Evolutionary conservation across 2,329 filamentous ascomycete species (phyloP), one percentile per base, ranked within the genome.

Genomic region (Colletotrichum acutatum): DNA sequence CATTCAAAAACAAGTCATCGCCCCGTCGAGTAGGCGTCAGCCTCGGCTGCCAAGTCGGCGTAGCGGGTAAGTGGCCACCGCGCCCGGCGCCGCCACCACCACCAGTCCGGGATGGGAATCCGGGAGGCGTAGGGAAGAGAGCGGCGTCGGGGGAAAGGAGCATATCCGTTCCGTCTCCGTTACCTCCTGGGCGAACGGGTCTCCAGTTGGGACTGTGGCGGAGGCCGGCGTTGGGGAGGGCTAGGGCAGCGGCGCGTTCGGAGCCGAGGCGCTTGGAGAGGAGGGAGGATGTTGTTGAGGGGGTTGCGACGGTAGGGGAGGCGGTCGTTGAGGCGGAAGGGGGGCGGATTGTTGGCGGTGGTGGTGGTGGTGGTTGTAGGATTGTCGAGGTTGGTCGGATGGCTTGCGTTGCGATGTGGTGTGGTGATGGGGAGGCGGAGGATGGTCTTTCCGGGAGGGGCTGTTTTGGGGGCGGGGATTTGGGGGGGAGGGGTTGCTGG

Each of bases 1-100:
- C 88, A 75, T 88, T 87, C 76, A 91, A 78, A 75, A 88, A 92
- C 72, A 94, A 78, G 78, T 94, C 91, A 30, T 92, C 89, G 0
- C 92, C 92, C 61, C 90, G 86, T 73, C 91, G 84, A 69, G 90
- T 91, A 3, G 92, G 92, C 58, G 92, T 94, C 76, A 94, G 78
- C 75, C 87, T 88, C 3, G 91, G 91, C 76, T 90, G 84, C 90
- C 91, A 92, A 1, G 86, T 86, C 0, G 90, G 90, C 49, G 87
- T 88, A 46, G 80, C 80, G 0, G 87, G 86, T 54, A 86, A 77
- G 30, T 72, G 56, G 16, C 56, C 37, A 19, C 34, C 26, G n/a
- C 46, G 16, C 22, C 28, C 37, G 22, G 19, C 19, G 7, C 42
- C 37, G 5, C 37, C 37, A 6, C 37, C 37, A 16, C 37, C 56